Base-by-base conservation (phyloP, 2,329 filamentous ascomycete species). In the Thelonectria blattea region DNA sequence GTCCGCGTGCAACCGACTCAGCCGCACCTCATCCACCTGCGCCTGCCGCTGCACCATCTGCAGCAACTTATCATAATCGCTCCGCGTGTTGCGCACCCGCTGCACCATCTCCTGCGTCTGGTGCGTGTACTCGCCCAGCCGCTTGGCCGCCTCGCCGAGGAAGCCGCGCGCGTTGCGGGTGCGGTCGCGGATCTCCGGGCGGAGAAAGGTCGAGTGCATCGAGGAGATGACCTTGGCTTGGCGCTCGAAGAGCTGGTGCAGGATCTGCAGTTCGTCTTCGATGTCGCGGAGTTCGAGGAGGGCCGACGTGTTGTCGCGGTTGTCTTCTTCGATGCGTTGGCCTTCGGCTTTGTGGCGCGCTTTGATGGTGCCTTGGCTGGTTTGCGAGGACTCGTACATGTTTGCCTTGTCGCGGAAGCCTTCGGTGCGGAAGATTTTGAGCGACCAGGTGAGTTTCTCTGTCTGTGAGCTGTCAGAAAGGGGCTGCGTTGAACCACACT, bases 41-140 rank as follows among this genome's bases (percentile, higher is more conserved):
- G 86, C 86, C 67, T 89, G 86, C 15, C 87, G 85, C 69, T 89
- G 86, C 42, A 87, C 86, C 80, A 89, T 87, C 71, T 89, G 85
- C 12, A 89, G 82, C 5, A 89, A 79, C 63, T 88, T 88, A 66
- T 88, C 85, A 63, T 88, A 88, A 62, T 88, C 86, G 47, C 84
- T 85, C 41, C 86, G 79, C 2, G 86, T 87, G 3, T 77, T 76
- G 12, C 83, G 80, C 1, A 87, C 85, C n/a, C 85, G 78, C 37
- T 80, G 76, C 7, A 83, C 76, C 86, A 89, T 88, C 53, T 87
- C 84, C 3, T 74, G 73, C 1, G 84, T 77, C 58, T 84, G 81
- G 18, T 79, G 78, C 15, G 78, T 79, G 68, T 88, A 88, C 56
- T 86, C 85, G 2, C 79, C 79, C 2, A 89, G 72, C 39, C 81